These are phyloP conservation scores for Kodamaea derodonti DNA, from an alignment of 1,139 yeast genomes.

Conservation along the genomic window DNA sequence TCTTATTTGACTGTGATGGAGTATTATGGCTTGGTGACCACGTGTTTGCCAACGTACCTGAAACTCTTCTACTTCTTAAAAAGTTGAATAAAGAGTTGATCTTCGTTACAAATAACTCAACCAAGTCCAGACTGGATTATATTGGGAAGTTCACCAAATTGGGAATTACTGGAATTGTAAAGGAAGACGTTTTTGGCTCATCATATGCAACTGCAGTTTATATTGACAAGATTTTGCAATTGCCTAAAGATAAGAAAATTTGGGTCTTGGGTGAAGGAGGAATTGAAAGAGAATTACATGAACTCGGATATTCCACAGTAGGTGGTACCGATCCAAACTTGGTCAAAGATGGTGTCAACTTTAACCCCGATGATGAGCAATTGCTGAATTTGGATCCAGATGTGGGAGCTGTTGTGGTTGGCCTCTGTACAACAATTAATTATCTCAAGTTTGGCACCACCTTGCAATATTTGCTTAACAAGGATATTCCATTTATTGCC, in stretches of 20 bases:
- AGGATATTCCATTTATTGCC: constrained; percentile 74
- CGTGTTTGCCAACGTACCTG: constrained; percentile 37
- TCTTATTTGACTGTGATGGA: constrained; percentile 47
- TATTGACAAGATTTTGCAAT: constrained; percentile 66
- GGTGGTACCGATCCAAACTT: constrained; percentile 40
- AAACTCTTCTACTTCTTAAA: constrained; percentile 36
- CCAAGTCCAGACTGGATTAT: constrained; percentile 80
- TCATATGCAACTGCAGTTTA: constrained; percentile 91
- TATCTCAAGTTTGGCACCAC: constrained; percentile 81
- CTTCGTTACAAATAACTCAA: constrained; percentile 93
- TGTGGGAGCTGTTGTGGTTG: constrained; percentile 89
- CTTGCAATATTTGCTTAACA: constrained; percentile 68
- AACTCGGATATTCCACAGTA: constrained; percentile 38
- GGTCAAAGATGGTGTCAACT: constrained; percentile 27
- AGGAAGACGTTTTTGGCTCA: constrained; percentile 83
- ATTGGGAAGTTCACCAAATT: constrained; percentile 68
- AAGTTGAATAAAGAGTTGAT: constrained; percentile 54
- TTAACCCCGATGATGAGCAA: constrained; percentile 31
- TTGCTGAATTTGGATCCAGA: constrained; percentile 53
- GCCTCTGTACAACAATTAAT: constrained; percentile 71
- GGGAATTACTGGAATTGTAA: constrained; percentile 60
- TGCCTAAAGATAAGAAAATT: constrained; percentile 59
- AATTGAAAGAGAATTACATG: constrained; percentile 40
- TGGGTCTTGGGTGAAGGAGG: constrained; percentile 49
- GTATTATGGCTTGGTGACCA: constrained; percentile 50